Evolutionary conservation across 2,329 filamentous ascomycete species (phyloP).

Genomic region (Aspergillus hortae): DNA sequence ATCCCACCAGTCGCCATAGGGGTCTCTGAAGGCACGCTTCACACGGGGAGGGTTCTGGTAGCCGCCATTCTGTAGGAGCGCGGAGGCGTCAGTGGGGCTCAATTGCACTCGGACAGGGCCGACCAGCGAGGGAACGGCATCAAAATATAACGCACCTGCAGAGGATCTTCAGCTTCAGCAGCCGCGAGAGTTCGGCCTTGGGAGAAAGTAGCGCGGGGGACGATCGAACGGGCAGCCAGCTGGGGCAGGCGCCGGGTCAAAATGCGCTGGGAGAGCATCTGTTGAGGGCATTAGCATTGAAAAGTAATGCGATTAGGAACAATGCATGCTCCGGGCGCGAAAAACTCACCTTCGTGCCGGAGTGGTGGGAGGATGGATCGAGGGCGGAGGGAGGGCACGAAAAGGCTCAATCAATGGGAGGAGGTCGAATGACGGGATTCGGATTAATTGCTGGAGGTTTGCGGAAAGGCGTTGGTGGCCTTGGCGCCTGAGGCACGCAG

Average conservation of each 20-base stretch:
- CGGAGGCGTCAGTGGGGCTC: slow-evolving; percentile 12
- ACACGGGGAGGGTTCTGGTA: slow-evolving; percentile 54
- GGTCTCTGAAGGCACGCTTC: slow-evolving; percentile 91
- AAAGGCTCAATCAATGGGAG: slow-evolving; percentile 19
- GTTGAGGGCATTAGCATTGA: slow-evolving; percentile 20
- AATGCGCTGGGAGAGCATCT: slow-evolving; percentile 47
- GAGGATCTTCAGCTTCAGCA: slow-evolving; percentile 39
- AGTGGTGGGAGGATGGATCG: slow-evolving; percentile 8
- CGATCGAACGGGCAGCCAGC: slow-evolving; percentile 35
- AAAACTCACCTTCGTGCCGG: slow-evolving; percentile 25
- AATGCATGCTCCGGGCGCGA: neutral
- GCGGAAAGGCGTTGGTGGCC: slow-evolving; percentile 14
- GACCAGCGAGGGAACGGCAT: neutral
- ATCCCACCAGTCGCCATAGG: slow-evolving; percentile 93
- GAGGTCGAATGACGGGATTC: slow-evolving; percentile 22
- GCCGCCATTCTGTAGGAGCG: slow-evolving; percentile 39
- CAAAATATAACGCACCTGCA: slow-evolving; percentile 35
- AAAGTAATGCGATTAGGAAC: neutral
- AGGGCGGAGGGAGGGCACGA: slow-evolving; percentile 16
- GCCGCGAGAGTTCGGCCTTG: slow-evolving; percentile 37
- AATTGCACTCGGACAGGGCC: slow-evolving; percentile 7
- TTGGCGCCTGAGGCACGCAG: slow-evolving; percentile 13
- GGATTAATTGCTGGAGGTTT: slow-evolving; percentile 27
- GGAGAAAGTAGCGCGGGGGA: slow-evolving; percentile 42
- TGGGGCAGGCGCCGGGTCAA: slow-evolving; percentile 41